Percentiles rank a stretch among this genome's conserved stretches.
Evolutionary conservation across 495 filamentous ascomycete genomes (phyloP).

Genomic region (Amorphotheca resinae): DNA sequence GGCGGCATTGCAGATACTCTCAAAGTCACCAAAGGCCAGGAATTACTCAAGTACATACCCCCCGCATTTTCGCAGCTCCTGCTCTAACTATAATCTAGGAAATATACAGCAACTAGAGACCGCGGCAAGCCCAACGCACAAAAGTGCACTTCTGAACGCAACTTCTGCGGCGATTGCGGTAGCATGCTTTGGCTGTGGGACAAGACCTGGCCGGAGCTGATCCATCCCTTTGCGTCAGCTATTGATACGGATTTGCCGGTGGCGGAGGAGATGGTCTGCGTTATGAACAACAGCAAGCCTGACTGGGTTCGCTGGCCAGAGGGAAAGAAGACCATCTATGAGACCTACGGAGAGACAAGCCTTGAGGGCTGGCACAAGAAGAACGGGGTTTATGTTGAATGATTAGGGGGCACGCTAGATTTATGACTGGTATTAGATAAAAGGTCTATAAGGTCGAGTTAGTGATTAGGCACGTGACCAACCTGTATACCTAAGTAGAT

Average conservation of each 20-base stretch:
- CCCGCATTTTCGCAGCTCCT: neutral
- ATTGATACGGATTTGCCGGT: slow-evolving; percentile 41
- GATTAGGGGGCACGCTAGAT: neutral
- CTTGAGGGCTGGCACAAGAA: slow-evolving; percentile 43
- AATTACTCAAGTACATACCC: slow-evolving; percentile 34
- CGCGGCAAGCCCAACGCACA: slow-evolving; percentile 34
- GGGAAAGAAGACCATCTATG: slow-evolving; percentile 35
- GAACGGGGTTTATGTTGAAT: slow-evolving; percentile 18
- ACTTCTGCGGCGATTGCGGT: slow-evolving; percentile 41
- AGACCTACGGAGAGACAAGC: slow-evolving; percentile 30
- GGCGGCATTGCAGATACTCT: slow-evolving; percentile 36
- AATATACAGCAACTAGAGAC: slow-evolving; percentile 38
- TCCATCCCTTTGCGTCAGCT: slow-evolving; percentile 44
- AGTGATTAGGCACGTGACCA: too few species aligned
- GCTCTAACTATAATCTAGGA: slow-evolving; percentile 23
- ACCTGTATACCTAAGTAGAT: too few species aligned
- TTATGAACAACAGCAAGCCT: slow-evolving; percentile 36
- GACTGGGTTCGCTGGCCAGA: slow-evolving; percentile 39
- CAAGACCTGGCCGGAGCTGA: slow-evolving; percentile 39
- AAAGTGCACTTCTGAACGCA: slow-evolving; percentile 34
- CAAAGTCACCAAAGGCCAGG: slow-evolving; percentile 34
- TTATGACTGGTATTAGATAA: neutral
- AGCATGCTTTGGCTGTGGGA: slow-evolving; percentile 40
- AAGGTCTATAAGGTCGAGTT: too few species aligned
- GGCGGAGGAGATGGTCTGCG: slow-evolving; percentile 42